Evolutionary conservation across 192 early-diverging fungal genomes (phyloP).

Genomic region (Coemansia sp.): DNA sequence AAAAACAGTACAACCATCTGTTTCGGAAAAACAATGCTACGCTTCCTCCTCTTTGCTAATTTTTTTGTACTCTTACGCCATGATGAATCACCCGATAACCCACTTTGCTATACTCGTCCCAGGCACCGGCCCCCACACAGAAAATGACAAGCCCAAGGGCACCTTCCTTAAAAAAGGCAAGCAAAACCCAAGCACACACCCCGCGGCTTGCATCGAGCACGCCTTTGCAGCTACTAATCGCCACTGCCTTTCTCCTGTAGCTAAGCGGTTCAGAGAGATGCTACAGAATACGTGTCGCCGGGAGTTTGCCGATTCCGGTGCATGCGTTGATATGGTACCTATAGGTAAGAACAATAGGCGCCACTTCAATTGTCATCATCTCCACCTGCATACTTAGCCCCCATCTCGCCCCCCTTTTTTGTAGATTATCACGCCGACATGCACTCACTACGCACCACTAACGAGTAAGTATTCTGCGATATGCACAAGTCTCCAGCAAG

Average conservation of each 20-base stretch:
- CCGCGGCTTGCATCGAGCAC: not conserved
- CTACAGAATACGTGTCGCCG: slow-evolving; percentile 14
- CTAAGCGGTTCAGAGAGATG: slow-evolving; percentile 26
- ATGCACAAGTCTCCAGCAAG: not conserved
- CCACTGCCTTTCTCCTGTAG: not conserved
- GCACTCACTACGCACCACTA: slow-evolving; percentile 31
- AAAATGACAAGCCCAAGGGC: slow-evolving; percentile 46
- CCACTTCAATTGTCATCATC: not conserved
- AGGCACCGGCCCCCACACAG: slow-evolving; percentile 47
- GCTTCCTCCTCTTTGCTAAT: not conserved
- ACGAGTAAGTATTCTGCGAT: slow-evolving; percentile 1
- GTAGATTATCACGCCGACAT: slow-evolving; percentile 36
- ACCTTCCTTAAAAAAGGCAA: slow-evolving; percentile 33
- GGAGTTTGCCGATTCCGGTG: slow-evolving; percentile 24
- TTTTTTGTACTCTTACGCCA: not conserved
- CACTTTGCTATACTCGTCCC: slow-evolving; percentile 48
- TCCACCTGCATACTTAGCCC: not conserved
- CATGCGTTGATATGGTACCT: slow-evolving; percentile 33
- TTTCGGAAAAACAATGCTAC: not conserved
- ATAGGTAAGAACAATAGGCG: slow-evolving; percentile 15
- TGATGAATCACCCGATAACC: slow-evolving; percentile 12
- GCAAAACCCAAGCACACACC: not conserved
- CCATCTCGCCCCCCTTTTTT: not conserved
- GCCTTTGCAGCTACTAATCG: not conserved
- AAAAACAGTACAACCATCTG: not conserved